phyloP scores from a whole-genome alignment of 192 early-diverging fungal genomes.

The Coemansia sp. region DNA sequence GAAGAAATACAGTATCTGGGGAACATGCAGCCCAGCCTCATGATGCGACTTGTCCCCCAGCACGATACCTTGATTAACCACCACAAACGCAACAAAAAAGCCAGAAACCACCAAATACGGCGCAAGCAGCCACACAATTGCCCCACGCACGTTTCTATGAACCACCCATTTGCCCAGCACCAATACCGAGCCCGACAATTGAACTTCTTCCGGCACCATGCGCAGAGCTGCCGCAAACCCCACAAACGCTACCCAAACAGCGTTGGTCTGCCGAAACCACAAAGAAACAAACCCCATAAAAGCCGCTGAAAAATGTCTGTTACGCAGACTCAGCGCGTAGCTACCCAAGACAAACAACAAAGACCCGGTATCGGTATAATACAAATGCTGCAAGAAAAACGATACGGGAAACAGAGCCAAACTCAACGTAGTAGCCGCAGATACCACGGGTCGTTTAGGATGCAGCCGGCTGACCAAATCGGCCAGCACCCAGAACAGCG shows the following conservation, averaged over 20 bases:
- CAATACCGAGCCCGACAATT: not conserved
- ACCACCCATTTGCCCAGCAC: not conserved
- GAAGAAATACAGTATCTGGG: conserved; percentile 86
- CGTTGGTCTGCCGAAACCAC: conserved; percentile 90
- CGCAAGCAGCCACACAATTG: not conserved
- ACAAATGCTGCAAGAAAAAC: conserved; percentile 86
- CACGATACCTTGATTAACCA: conserved; percentile 82
- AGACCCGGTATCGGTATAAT: conserved; percentile 91
- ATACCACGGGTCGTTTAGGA: not conserved
- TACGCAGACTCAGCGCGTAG: conserved; percentile 60
- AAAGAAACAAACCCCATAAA: conserved; percentile 61
- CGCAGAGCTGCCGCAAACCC: conserved; percentile 24
- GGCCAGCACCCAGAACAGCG: conserved; percentile 54
- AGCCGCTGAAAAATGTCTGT: conserved; percentile 58
- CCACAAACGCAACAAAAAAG: conserved; percentile 69
- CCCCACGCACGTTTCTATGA: not conserved
- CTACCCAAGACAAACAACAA: conserved; percentile 74
- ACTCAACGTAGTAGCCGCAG: conserved; percentile 41
- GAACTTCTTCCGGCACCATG: not conserved
- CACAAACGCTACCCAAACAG: conserved; percentile 81
- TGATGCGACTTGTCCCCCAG: conserved; percentile 89
- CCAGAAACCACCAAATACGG: conserved; percentile 31
- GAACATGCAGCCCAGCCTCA: conserved; percentile 72
- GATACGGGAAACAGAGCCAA: conserved; percentile 74
- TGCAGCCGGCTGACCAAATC: conserved; percentile 40